These are phyloP conservation scores for Daedalea quercina DNA, from an alignment of 768 basidiomycete species.

Conservation along the genomic window DNA sequence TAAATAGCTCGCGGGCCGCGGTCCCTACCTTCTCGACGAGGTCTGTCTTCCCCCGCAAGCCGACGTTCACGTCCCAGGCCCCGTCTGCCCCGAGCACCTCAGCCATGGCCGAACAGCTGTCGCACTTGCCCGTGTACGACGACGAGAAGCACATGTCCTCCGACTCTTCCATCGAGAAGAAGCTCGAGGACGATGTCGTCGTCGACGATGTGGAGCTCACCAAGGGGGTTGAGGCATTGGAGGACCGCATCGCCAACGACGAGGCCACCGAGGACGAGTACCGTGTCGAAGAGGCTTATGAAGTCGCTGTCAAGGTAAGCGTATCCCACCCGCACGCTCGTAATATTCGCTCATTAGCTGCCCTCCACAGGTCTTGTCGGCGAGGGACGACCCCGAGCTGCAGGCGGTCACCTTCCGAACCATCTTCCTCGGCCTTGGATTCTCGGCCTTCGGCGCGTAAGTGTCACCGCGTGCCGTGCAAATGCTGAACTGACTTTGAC, in stretches of 20 bases:
- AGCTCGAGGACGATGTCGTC: conserved; percentile 10
- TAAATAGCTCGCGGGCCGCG: not conserved
- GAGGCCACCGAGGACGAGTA: conserved; percentile 30
- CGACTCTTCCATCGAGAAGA: conserved; percentile 17
- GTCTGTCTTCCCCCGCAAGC: not conserved
- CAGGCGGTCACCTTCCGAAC: conserved; percentile 49
- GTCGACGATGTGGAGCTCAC: conserved; percentile 19
- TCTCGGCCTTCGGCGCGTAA: conserved; percentile 46
- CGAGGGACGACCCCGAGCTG: conserved; percentile 30
- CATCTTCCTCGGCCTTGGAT: conserved; percentile 47
- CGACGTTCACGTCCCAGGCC: not conserved
- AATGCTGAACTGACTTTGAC: not conserved
- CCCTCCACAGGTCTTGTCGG: conserved; percentile 24
- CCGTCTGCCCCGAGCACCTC: not conserved
- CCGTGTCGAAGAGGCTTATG: conserved; percentile 29
- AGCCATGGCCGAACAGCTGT: not conserved
- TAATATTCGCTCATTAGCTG: not conserved
- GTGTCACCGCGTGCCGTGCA: conserved; percentile 18
- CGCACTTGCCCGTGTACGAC: conserved; percentile 10
- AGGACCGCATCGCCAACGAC: conserved; percentile 25
- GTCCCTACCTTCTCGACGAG: not conserved
- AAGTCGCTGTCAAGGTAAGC: conserved; percentile 33
- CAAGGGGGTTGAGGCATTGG: conserved; percentile 23
- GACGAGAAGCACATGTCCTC: conserved; percentile 17
- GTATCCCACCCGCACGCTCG: conserved; percentile 3